Percentiles rank a stretch among this genome's conserved stretches.
phyloP scores from a whole-genome alignment of 805 yeast genomes.

The Candida ulmi region DNA sequence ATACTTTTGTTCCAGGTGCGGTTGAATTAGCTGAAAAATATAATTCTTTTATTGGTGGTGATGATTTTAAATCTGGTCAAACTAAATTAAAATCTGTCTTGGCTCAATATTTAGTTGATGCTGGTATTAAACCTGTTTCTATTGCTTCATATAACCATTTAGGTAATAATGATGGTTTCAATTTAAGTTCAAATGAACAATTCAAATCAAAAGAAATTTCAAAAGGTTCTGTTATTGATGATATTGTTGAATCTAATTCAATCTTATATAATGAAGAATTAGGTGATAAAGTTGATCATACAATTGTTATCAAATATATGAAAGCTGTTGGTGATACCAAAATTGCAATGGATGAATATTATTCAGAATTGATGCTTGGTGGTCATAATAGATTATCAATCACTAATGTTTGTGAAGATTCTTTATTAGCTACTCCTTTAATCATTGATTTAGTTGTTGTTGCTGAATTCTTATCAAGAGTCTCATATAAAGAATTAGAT shows the following conservation, averaged over 20 bases:
- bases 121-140: slow-evolving; percentile 92
- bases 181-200: slow-evolving; percentile 86
- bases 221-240: slow-evolving; percentile 89
- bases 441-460: slow-evolving; percentile 87
- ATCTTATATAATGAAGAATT: slow-evolving; percentile 75
- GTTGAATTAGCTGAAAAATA: slow-evolving; percentile 81
- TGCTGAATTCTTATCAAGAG: slow-evolving; percentile 86
- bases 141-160: slow-evolving; percentile 95
- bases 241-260: slow-evolving; percentile 82
- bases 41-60: slow-evolving; percentile 85
- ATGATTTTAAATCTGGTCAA: slow-evolving; percentile 95
- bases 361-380: slow-evolving; percentile 94
- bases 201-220: slow-evolving; percentile 95
- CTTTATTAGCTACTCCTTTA: slow-evolving; percentile 89
- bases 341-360: slow-evolving; percentile 98
- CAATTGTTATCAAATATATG: slow-evolving; percentile 90
- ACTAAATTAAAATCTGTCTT: slow-evolving; percentile 93
- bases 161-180: slow-evolving; percentile 95
- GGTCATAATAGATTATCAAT: slow-evolving; percentile 93
- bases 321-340: slow-evolving; percentile 95
- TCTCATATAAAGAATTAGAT: slow-evolving; percentile 57
- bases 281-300: slow-evolving; percentile 82
- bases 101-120: slow-evolving; percentile 94
- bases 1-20: slow-evolving; percentile 94
- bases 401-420: slow-evolving; percentile 95